Percentiles rank a stretch among this genome's conserved stretches.
Evolutionary conservation across 495 filamentous ascomycete genomes (phyloP).

Genomic region (Hypoxylon subgilvum): DNA sequence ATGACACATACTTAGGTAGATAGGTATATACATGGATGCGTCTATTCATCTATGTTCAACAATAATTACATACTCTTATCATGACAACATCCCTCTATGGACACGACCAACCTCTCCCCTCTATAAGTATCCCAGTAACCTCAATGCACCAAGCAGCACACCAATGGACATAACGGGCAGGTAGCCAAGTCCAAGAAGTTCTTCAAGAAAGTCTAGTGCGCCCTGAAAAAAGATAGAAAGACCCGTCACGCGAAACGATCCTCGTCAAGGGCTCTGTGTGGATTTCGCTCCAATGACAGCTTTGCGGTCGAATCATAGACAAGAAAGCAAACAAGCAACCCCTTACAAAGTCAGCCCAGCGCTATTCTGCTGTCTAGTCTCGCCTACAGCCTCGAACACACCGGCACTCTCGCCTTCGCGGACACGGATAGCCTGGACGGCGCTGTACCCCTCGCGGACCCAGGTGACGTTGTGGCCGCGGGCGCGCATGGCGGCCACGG

Average conservation of each 20-base stretch:
- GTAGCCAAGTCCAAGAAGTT: too few relatives aligned
- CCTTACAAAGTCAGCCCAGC: constrained; percentile 60
- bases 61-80: neutral
- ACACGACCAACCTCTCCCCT: neutral
- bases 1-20: neutral
- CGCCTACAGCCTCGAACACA: constrained; percentile 49
- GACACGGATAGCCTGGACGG: constrained; percentile 69
- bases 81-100: neutral
- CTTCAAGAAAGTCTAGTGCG: too few relatives aligned
- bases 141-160: too few relatives aligned
- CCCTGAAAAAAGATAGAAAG: too few relatives aligned
- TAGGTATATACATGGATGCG: neutral
- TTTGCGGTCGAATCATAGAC: neutral
- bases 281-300: too few relatives aligned
- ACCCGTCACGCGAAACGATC: too few relatives aligned
- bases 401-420: constrained; percentile 52
- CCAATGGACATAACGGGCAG: too few relatives aligned
- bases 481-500: constrained; percentile 65
- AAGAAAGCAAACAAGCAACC: neutral
- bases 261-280: too few relatives aligned
- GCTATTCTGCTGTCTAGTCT: constrained; percentile 71
- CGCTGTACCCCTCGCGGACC: constrained; percentile 64
- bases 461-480: constrained; percentile 75
- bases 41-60: neutral
- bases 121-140: too few relatives aligned